Evolutionary conservation across 257 asterid genomes (phyloP).

Genomic region (Solanum dulcamara): DNA sequence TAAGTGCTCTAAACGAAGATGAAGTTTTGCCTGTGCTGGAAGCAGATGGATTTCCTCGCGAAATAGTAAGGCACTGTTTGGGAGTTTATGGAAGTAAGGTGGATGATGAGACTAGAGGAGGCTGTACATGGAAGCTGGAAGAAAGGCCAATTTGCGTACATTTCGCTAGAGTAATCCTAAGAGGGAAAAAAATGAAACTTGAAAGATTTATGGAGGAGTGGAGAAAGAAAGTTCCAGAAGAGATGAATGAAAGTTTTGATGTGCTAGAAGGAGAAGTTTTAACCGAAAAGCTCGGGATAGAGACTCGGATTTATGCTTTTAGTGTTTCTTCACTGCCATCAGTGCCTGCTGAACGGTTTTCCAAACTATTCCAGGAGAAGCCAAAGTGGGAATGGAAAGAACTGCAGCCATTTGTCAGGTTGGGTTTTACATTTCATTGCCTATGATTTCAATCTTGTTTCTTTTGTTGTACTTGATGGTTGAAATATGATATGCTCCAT

Average conservation of each 20-base stretch:
- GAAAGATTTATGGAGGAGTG: constrained; percentile 67
- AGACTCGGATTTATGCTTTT: constrained; percentile 52
- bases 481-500: neutral
- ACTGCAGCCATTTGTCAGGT: constrained; percentile 80
- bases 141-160: constrained; percentile 55
- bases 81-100: constrained; percentile 38
- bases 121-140: constrained; percentile 57
- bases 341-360: constrained; percentile 64
- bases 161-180: constrained; percentile 59
- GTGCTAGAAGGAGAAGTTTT: constrained; percentile 91
- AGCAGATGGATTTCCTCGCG: constrained; percentile 60
- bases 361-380: constrained; percentile 45
- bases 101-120: constrained; percentile 24
- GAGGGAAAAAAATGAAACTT: constrained; percentile 57
- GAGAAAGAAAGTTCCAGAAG: constrained; percentile 56
- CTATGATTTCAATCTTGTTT: neutral
- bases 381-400: constrained; percentile 90
- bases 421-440: neutral
- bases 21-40: constrained; percentile 54
- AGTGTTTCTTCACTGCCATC: constrained; percentile 70
- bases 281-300: constrained; percentile 62
- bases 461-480: neutral
- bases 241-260: constrained; percentile 43
- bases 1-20: constrained; percentile 43
- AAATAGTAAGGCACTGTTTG: constrained; percentile 58